These are phyloP conservation scores for Blastobotrys illinoisensis DNA, from an alignment of 1,139 yeast genomes.

Conservation along the genomic window DNA sequence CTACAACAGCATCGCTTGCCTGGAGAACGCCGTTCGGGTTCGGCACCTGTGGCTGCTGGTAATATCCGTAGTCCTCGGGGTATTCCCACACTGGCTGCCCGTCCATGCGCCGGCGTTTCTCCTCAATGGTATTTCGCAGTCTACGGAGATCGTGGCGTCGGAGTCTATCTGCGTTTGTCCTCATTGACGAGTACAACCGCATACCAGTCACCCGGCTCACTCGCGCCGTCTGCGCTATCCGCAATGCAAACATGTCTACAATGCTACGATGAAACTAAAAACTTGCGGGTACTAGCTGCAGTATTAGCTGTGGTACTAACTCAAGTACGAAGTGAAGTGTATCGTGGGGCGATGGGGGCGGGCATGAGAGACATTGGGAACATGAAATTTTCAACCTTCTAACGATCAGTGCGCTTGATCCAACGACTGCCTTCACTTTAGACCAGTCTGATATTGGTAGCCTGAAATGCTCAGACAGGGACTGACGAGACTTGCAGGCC, in stretches of 20 bases:
- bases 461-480: not conserved
- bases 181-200: conserved; percentile 6
- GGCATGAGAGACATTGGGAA: not conserved
- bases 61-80: conserved; percentile 1
- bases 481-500: not conserved
- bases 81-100: not conserved
- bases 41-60: not conserved
- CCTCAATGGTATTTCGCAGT: not conserved
- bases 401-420: not conserved
- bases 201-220: not conserved
- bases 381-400: not conserved
- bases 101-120: not conserved
- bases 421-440: too few relatives aligned
- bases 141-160: conserved; percentile 2
- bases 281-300: too few relatives aligned
- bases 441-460: too few relatives aligned
- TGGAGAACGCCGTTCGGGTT: conserved; percentile 34
- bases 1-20: conserved; percentile 50
- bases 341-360: not conserved
- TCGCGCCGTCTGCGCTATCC: not conserved
- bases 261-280: not conserved
- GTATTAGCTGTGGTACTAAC: too few relatives aligned
- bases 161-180: conserved; percentile 4
- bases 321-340: too few relatives aligned
- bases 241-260: not conserved